Percentiles rank a stretch among this genome's conserved stretches.
Conservation (phyloP, 768 basidiomycete genomes). For the Coprinopsis marcescibilis region DNA sequence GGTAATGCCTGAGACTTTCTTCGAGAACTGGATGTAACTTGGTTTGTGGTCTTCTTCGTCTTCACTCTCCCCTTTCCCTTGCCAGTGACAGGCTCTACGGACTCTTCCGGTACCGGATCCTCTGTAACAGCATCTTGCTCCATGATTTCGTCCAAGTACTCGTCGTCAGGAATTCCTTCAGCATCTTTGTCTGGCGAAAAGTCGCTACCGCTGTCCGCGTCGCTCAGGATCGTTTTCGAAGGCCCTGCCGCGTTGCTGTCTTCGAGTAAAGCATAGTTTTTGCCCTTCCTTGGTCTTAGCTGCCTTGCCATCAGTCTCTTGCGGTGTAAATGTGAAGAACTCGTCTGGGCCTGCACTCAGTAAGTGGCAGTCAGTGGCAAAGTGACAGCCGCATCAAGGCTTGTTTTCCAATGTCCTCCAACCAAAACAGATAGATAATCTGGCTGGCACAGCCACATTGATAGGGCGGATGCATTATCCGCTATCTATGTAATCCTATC, state of each 20-base stretch:
- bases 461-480: no score
- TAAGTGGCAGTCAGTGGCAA: no score
- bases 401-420: no score
- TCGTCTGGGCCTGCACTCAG: not conserved
- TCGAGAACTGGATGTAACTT: slow-evolving; percentile 23
- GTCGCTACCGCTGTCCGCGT: slow-evolving; percentile 46
- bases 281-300: slow-evolving; percentile 50
- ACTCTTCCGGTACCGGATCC: slow-evolving; percentile 16
- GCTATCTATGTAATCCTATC: no score
- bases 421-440: no score
- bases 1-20: slow-evolving; percentile 56
- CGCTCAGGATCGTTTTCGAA: slow-evolving; percentile 32
- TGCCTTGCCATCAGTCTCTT: slow-evolving; percentile 41
- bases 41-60: slow-evolving; percentile 11
- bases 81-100: slow-evolving; percentile 16
- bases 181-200: slow-evolving; percentile 42
- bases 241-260: slow-evolving; percentile 35
- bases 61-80: slow-evolving; percentile 20
- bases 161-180: slow-evolving; percentile 16
- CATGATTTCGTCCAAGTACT: slow-evolving; percentile 26
- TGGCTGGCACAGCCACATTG: no score
- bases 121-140: slow-evolving; percentile 18
- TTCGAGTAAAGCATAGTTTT: slow-evolving; percentile 41
- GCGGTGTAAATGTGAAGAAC: not conserved
- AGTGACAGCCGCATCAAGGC: no score